These are phyloP conservation scores for Apocynum venetum DNA, from an alignment of 257 asterid species.

Conservation along the genomic window DNA sequence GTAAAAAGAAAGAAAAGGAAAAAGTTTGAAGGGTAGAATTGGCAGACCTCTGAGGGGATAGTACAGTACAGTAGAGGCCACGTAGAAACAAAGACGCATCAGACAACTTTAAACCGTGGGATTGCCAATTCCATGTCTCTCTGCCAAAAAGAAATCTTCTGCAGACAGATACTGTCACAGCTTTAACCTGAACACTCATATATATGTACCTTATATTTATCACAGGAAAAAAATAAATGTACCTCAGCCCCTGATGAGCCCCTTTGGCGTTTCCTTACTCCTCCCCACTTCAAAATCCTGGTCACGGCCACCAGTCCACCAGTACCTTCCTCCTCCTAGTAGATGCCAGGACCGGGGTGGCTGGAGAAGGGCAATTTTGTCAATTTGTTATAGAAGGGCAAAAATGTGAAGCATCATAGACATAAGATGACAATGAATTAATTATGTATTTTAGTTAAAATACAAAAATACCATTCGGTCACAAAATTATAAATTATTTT, in stretches of 20 bases:
- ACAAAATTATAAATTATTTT: too few relatives aligned
- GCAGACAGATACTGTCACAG: slow-evolving; percentile 22
- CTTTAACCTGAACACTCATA: slow-evolving; percentile 10
- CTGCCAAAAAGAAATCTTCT: slow-evolving; percentile 16
- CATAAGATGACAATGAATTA: too few relatives aligned
- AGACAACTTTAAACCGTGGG: slow-evolving; percentile 29
- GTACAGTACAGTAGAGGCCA: not conserved
- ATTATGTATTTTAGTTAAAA: too few relatives aligned
- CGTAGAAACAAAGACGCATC: slow-evolving; percentile 9
- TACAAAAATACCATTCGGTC: too few relatives aligned
- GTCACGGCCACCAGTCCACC: too few relatives aligned
- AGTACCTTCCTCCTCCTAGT: too few relatives aligned
- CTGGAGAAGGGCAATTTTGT: not conserved
- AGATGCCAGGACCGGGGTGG: not conserved
- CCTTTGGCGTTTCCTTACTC: too few relatives aligned
- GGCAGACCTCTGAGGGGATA: not conserved
- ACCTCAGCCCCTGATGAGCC: too few relatives aligned
- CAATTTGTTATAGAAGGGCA: not conserved
- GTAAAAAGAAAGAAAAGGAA: not conserved
- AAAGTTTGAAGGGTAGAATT: not conserved
- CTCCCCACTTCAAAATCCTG: not conserved
- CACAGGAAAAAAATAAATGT: too few relatives aligned
- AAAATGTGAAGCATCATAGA: not conserved
- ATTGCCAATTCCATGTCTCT: slow-evolving; percentile 30
- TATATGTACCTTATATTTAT: slow-evolving; percentile 8